These are phyloP conservation scores for Coleophoma cylindrospora DNA, from an alignment of 2,329 filamentous ascomycete genomes.

Conservation along the genomic window DNA sequence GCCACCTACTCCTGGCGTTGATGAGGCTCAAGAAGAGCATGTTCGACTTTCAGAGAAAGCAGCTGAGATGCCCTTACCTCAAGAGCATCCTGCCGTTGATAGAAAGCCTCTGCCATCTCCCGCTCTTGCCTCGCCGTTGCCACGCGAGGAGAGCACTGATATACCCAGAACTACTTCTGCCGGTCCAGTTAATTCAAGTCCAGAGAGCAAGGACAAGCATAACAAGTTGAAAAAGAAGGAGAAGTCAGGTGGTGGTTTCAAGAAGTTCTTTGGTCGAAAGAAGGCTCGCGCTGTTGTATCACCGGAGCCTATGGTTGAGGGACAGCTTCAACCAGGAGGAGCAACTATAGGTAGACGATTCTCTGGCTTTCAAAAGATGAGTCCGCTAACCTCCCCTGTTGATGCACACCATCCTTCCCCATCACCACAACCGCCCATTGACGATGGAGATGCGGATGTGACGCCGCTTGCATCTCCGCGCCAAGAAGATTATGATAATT, in stretches of 20 bases:
- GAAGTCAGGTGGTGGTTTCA: conserved; percentile 35
- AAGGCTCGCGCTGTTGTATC: conserved; percentile 54
- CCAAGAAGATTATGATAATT: conserved; percentile 25
- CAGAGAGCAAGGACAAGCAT: conserved; percentile 37
- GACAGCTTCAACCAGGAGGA: conserved; percentile 27
- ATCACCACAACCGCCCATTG: conserved; percentile 19
- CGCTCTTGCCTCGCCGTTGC: conserved; percentile 1
- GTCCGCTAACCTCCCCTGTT: conserved; percentile 11
- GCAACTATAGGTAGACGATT: conserved; percentile 30
- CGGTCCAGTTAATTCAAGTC: conserved; percentile 28
- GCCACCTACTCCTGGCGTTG: conserved; percentile 16
- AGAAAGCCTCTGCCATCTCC: conserved; percentile 8
- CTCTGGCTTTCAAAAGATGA: conserved; percentile 35
- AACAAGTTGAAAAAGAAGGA: conserved; percentile 49
- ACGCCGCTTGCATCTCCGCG: conserved; percentile 24
- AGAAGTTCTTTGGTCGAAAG: conserved; percentile 59
- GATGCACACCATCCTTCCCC: conserved; percentile 12
- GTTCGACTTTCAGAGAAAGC: conserved; percentile 31
- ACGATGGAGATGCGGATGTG: conserved; percentile 16
- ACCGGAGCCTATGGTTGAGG: conserved; percentile 44
- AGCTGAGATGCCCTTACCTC: conserved; percentile 14
- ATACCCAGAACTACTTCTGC: conserved; percentile 14
- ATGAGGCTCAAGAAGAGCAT: conserved; percentile 12
- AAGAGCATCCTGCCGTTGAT: conserved; percentile 15
- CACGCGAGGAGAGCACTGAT: conserved; percentile 14